These are phyloP conservation scores for Oryza meridionalis DNA, from an alignment of 176 grass and related monocot genomes.

Conservation along the genomic window DNA sequence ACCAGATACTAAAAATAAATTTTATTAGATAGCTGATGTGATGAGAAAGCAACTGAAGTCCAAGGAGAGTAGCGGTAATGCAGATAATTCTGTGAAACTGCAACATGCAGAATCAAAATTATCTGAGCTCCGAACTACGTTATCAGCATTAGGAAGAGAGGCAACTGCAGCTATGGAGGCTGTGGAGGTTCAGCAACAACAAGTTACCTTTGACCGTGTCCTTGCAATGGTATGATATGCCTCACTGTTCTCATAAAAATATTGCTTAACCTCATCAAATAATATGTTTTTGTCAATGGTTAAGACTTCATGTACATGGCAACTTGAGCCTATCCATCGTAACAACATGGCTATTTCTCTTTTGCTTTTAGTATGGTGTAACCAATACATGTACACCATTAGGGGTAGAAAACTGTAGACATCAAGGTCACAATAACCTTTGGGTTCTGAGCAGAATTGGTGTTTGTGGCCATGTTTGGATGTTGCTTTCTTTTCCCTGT, in stretches of 20 bases:
- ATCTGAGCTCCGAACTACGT: slow-evolving; percentile 71
- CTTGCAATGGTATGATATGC: slow-evolving; percentile 70
- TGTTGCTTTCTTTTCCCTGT: neutral
- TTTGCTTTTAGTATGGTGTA: slow-evolving; percentile 18
- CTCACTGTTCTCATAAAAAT: slow-evolving; percentile 18
- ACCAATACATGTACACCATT: neutral
- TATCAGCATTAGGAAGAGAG: slow-evolving; percentile 87
- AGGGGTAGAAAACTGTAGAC: neutral
- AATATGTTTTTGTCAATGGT: slow-evolving; percentile 7
- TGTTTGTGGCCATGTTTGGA: neutral
- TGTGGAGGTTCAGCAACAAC: slow-evolving; percentile 88
- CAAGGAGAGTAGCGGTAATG: slow-evolving; percentile 69
- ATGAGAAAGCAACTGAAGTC: slow-evolving; percentile 93
- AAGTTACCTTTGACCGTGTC: slow-evolving; percentile 76
- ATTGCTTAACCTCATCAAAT: neutral
- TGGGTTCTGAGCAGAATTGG: slow-evolving; percentile 11
- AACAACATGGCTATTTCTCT: neutral
- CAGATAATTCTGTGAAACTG: slow-evolving; percentile 75
- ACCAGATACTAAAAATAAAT: slow-evolving; percentile 37
- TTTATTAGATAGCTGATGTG: slow-evolving; percentile 94
- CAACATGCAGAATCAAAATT: slow-evolving; percentile 99
- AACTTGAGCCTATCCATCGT: neutral
- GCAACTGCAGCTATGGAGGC: slow-evolving; percentile 94
- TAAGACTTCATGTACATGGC: neutral
- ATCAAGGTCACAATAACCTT: neutral